Percentiles rank a stretch among this genome's conserved stretches.
These are phyloP conservation scores for Priceomyces melissophilus DNA, from an alignment of 805 yeast species.

Conservation along the genomic window DNA sequence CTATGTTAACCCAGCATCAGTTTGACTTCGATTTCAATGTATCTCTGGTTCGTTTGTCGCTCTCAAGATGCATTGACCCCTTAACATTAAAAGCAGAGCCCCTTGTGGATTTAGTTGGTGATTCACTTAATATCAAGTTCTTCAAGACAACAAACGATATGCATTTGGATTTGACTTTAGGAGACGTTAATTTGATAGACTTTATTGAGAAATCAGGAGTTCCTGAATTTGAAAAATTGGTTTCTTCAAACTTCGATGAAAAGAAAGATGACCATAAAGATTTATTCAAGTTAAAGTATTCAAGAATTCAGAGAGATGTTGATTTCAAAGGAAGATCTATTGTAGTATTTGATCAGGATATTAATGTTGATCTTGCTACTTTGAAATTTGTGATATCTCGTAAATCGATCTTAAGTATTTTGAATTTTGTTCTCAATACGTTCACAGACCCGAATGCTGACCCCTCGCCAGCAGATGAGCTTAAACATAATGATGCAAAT, in stretches of 20 bases:
- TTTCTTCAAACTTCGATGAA: conserved; percentile 55
- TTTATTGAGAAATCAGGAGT: conserved; percentile 61
- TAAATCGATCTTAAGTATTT: conserved; percentile 68
- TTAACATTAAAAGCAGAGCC: conserved; percentile 59
- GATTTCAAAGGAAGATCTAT: conserved; percentile 50
- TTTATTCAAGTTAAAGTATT: conserved; percentile 58
- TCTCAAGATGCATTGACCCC: conserved; percentile 66
- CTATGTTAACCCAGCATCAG: conserved; percentile 47
- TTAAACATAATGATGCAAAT: conserved; percentile 63
- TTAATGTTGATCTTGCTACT: conserved; percentile 72
- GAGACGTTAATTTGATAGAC: conserved; percentile 71
- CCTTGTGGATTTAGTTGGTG: conserved; percentile 71
- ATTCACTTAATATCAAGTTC: conserved; percentile 57
- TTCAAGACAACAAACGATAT: conserved; percentile 57
- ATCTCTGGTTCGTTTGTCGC: conserved; percentile 55
- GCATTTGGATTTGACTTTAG: conserved; percentile 61
- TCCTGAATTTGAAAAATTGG: conserved; percentile 61
- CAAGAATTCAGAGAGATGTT: conserved; percentile 58
- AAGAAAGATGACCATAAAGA: conserved; percentile 29
- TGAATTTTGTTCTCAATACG: conserved; percentile 80
- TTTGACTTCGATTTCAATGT: conserved; percentile 75
- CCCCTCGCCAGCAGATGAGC: conserved; percentile 62
- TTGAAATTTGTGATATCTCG: conserved; percentile 73
- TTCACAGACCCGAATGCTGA: conserved; percentile 80
- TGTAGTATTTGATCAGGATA: conserved; percentile 74